These are phyloP conservation scores for Phanerochaete sordida DNA, from an alignment of 768 basidiomycete species.

Conservation along the genomic window DNA sequence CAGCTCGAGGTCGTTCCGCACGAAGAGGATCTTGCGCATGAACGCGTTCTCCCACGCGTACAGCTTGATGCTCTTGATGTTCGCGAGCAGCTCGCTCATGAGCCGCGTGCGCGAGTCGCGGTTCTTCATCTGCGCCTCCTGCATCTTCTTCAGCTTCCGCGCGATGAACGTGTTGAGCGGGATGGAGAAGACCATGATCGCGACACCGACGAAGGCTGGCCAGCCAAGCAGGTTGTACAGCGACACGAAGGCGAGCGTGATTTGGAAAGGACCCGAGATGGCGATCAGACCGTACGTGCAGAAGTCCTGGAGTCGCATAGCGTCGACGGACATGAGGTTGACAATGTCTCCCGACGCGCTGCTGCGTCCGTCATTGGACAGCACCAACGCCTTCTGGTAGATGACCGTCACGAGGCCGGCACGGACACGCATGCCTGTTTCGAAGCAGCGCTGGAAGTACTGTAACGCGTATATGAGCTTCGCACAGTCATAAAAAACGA, in stretches of 20 bases:
- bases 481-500: no score
- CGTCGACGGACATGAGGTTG: constrained; percentile 89
- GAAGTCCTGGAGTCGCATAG: constrained; percentile 74
- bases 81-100: constrained; percentile 92
- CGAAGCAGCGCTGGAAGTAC: constrained; percentile 84
- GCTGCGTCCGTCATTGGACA: constrained; percentile 81
- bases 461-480: constrained; percentile 21
- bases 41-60: constrained; percentile 97
- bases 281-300: constrained; percentile 82
- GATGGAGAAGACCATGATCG: constrained; percentile 80
- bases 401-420: constrained; percentile 84
- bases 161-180: constrained; percentile 77
- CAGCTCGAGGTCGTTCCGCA: constrained; percentile 81
- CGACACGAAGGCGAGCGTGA: constrained; percentile 84
- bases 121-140: constrained; percentile 91
- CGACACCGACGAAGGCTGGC: constrained; percentile 88
- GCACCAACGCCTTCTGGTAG: constrained; percentile 80
- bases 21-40: constrained; percentile 68
- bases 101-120: constrained; percentile 78
- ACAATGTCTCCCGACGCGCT: constrained; percentile 90
- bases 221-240: constrained; percentile 89
- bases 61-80: constrained; percentile 89
- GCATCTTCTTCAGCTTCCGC: constrained; percentile 64
- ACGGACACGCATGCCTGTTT: constrained; percentile 91
- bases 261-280: constrained; percentile 85